Evolutionary conservation across 345 rosid species (phyloP), one percentile per base, ranked within the genome.

Genomic region (Salix arbutifolia): DNA sequence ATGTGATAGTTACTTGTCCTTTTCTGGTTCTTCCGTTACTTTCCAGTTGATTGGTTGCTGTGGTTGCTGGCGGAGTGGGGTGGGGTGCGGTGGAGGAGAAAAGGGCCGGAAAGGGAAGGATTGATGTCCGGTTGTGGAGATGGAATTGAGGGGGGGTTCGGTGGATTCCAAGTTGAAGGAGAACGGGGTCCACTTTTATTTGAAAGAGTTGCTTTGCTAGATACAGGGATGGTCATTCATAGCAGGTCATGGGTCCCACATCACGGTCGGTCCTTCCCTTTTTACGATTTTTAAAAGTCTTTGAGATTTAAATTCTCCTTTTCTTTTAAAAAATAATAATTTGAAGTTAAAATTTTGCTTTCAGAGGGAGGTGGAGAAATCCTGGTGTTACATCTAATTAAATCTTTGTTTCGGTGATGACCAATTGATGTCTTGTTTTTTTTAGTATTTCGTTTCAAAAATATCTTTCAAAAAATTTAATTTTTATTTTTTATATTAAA

Each of bases 121-220:
- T n/a, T 46, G 38, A 14, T 19, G 23, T 16, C 69, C n/a, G 46
- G 13, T 16, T 33, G 69, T 65, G 72, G 53, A 31, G 61, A 14
- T 1, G 50, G 46, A 12, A 37, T 65, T 31, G 53, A 25, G 38
- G 35, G 70, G 60, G 46, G 67, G 2, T 64, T 35, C 77, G 78
- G 50, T 77, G 76, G 69, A 77, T 75, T 83, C 79, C 17, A 79
- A 83, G 77, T 81, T 61, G 67, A 77, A 70, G 77, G 7, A 53
- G 46, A 1, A 19, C 2, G 73, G 74, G 84, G 18, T 82, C 85
- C 84, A 42, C 76, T 42, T 46, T 66, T 14, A 2, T 48, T 40
- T 26, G 75, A 65, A 46, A 56, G 42, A n/a, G 53, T 76, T 48
- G 77, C 67, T 76, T 71, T 8, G 44, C 44, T 68, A 80, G 83